Conservation (phyloP, 805 yeast species). For the Saccharomyces cerevisiae region DNA sequence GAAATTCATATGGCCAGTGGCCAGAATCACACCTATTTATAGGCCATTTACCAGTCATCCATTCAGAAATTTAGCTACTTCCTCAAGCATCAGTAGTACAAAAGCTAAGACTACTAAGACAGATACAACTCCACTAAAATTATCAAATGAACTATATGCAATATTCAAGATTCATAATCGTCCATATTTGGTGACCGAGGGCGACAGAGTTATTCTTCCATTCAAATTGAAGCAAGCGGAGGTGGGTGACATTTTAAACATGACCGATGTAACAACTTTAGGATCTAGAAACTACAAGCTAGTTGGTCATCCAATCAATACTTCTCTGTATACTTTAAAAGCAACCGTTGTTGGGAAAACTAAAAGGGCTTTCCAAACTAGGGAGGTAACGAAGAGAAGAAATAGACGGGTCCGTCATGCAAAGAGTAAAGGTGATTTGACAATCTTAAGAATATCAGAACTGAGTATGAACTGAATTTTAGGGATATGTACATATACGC, state of each 20-base stretch:
- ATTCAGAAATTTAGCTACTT: neutral
- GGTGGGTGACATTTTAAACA: slow-evolving; percentile 72
- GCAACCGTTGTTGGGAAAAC: slow-evolving; percentile 86
- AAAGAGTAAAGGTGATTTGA: slow-evolving; percentile 59
- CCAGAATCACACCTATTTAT: neutral
- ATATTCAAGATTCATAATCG: slow-evolving; percentile 71
- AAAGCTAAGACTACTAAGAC: neutral
- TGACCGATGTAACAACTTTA: slow-evolving; percentile 68
- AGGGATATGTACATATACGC: neutral
- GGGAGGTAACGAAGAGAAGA: slow-evolving; percentile 73
- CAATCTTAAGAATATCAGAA: slow-evolving; percentile 71
- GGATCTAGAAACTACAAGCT: slow-evolving; percentile 81
- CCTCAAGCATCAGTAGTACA: neutral
- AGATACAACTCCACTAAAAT: slow-evolving; percentile 56
- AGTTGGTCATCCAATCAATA: slow-evolving; percentile 47
- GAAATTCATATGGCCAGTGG: neutral
- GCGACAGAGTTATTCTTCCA: slow-evolving; percentile 77
- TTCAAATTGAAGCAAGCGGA: slow-evolving; percentile 65
- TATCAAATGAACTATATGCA: slow-evolving; percentile 69
- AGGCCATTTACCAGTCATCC: neutral
- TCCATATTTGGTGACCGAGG: slow-evolving; percentile 83
- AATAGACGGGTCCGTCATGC: slow-evolving; percentile 65
- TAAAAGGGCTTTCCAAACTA: slow-evolving; percentile 63
- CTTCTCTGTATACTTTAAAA: slow-evolving; percentile 47
- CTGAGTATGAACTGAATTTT: slow-evolving; percentile 40